Evolutionary conservation across 2,329 filamentous ascomycete species (phyloP).

Genomic region (Colletotrichum sp.): DNA sequence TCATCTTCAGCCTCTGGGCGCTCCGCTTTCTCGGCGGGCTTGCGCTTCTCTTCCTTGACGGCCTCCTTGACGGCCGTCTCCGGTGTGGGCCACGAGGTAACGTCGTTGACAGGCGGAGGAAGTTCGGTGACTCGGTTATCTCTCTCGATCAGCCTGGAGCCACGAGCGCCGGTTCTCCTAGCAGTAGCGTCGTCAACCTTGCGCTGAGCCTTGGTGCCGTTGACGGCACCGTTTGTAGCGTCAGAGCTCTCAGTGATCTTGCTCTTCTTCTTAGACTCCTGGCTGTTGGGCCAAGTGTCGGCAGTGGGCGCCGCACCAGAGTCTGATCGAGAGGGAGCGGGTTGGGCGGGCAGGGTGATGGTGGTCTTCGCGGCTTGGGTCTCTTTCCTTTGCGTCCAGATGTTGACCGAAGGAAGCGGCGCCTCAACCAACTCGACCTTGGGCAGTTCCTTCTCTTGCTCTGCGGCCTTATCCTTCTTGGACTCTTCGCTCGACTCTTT

Average conservation of each 20-base stretch:
- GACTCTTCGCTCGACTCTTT: constrained; percentile 44
- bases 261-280: constrained; percentile 49
- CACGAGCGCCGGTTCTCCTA: constrained; percentile 48
- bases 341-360: constrained; percentile 34
- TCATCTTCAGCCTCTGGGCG: constrained; percentile 71
- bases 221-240: constrained; percentile 31
- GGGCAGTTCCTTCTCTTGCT: constrained; percentile 63
- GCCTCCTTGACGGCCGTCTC: constrained; percentile 75
- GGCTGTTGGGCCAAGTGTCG: constrained; percentile 40
- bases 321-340: constrained; percentile 22
- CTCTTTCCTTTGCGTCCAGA: constrained; percentile 83
- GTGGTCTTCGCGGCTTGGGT: constrained; percentile 59
- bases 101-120: constrained; percentile 74
- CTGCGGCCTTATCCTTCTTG: constrained; percentile 61
- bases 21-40: constrained; percentile 61
- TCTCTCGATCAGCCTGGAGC: constrained; percentile 50
- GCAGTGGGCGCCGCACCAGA: constrained; percentile 20
- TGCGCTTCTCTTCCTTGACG: constrained; percentile 74
- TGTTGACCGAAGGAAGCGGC: constrained; percentile 81
- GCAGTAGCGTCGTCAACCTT: constrained; percentile 46
- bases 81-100: constrained; percentile 88
- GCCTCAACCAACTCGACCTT: constrained; percentile 79
- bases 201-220: constrained; percentile 46
- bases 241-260: constrained; percentile 26
- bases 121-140: constrained; percentile 28